A percentile compares a stretch with the other conserved stretches of the same genome.
Evolutionary conservation across 2,329 filamentous ascomycete genomes (phyloP).

Genomic region (Penicillium palitans): DNA sequence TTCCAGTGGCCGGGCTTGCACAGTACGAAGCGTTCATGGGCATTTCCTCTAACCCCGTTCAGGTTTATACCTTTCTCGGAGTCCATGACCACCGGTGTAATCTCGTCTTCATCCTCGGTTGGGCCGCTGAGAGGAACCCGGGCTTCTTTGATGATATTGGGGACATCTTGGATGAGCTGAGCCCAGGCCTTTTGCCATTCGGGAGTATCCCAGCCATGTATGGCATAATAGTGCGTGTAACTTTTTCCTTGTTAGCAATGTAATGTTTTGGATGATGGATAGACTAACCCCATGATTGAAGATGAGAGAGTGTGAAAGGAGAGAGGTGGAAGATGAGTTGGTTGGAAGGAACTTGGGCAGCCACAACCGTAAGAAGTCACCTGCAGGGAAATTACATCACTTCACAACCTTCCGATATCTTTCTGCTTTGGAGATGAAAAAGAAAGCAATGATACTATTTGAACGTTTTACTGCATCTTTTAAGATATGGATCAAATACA

Average conservation of each 20-base stretch:
- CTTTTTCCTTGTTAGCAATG: neutral
- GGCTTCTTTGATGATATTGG: constrained; percentile 10
- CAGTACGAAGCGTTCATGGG: constrained; percentile 13
- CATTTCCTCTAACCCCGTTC: constrained; percentile 10
- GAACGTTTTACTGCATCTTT: no score
- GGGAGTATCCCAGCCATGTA: constrained; percentile 10
- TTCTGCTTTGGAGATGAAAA: neutral
- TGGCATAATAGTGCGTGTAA: constrained; percentile 21
- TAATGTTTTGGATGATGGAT: neutral
- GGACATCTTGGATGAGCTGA: constrained; percentile 15
- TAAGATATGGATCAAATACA: neutral
- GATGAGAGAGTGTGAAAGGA: neutral
- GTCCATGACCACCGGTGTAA: constrained; percentile 1
- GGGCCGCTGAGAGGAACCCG: constrained; percentile 2
- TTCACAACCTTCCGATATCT: neutral
- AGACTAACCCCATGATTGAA: neutral
- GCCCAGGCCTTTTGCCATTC: constrained; percentile 21
- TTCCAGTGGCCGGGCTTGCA: neutral
- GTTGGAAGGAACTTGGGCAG: neutral
- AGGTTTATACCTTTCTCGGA: constrained; percentile 11
- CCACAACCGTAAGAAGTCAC: neutral
- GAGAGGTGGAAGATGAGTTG: neutral
- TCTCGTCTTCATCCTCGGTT: neutral
- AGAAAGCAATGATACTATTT: neutral
- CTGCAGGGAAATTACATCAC: neutral